Base-by-base conservation (phyloP, 495 filamentous ascomycete genomes). In the Pyronema omphalodes region DNA sequence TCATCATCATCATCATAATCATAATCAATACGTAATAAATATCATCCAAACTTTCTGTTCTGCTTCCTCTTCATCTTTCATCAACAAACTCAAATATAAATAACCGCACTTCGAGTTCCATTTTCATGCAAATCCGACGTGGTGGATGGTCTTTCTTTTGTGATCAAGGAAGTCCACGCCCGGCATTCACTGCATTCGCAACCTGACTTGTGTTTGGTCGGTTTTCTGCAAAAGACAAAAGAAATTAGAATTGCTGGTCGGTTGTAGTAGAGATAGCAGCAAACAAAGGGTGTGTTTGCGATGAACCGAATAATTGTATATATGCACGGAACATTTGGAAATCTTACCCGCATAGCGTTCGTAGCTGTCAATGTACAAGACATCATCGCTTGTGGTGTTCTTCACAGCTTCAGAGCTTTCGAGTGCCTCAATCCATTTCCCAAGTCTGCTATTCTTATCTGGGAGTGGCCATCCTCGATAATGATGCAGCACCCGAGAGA, bases 401-500 rank as follows among this genome's bases (percentile, higher is more conserved):
- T 76, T 76, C 44, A 93, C 76, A 54, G 82, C 76, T 51, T 79
- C 75, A 55, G 88, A 79, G 3, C 70, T 64, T 66, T 94, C 87
- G 43, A 95, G 73, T 5, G 88, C 88, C n/a, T 82, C 69, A 6
- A 91, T 69, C 88, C 87, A 95, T 34, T 69, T 70, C 23, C 73
- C 79, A 79, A 83, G 86, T 47, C 88, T 75, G 58, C 71, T 82
- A 6, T 78, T 81, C 11, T 73, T 71, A 55, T 80, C 74, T 7
- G 86, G 77, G 45, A 84, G 79, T 23, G 79, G 78, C 85, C 85
- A 94, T 34, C 77, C 80, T 18, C 83, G 76, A 61, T 88, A 88
- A n/a, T 79, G 82, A 50, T 80, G 78, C 51, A 93, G 70, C 23
- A 94, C 84, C 14, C 79, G 73, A 9, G 73, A 71, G 51, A 94